A percentile compares a stretch with the other conserved stretches of the same genome.
phyloP scores from a whole-genome alignment of 2,329 filamentous ascomycete genomes.

The Thielaviopsis populi region DNA sequence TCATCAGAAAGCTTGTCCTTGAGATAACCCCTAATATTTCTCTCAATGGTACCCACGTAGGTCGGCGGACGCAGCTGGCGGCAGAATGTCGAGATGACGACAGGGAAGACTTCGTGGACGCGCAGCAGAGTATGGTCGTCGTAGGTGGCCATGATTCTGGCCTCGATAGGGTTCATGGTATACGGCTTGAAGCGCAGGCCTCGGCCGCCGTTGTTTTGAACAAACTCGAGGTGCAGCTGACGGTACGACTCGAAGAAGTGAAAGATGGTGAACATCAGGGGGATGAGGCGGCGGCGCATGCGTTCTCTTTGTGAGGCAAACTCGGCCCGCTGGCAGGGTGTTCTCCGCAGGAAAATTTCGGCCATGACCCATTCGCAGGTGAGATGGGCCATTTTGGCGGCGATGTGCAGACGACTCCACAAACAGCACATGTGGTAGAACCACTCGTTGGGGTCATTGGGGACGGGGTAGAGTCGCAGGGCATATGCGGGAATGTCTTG shows the following conservation, averaged over 20 bases:
- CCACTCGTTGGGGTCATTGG: slow-evolving; percentile 33
- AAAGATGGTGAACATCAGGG: slow-evolving; percentile 48
- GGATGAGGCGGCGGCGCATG: slow-evolving; percentile 49
- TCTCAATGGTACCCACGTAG: slow-evolving; percentile 47
- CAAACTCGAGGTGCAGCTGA: slow-evolving; percentile 41
- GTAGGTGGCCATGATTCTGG: slow-evolving; percentile 47
- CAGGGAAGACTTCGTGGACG: slow-evolving; percentile 49
- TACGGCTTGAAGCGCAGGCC: slow-evolving; percentile 39
- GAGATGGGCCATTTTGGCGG: slow-evolving; percentile 44
- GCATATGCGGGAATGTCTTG: slow-evolving; percentile 47
- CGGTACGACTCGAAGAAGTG: slow-evolving; percentile 55
- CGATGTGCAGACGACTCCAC: slow-evolving; percentile 51
- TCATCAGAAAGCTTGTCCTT: slow-evolving; percentile 48
- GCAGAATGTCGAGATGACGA: slow-evolving; percentile 50
- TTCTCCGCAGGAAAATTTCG: slow-evolving; percentile 46
- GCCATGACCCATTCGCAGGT: slow-evolving; percentile 52
- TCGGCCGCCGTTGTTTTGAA: slow-evolving; percentile 36
- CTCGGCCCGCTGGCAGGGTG: slow-evolving; percentile 37
- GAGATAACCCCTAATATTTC: slow-evolving; percentile 47
- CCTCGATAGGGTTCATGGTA: slow-evolving; percentile 48
- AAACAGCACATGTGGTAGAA: slow-evolving; percentile 48
- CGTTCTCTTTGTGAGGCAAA: slow-evolving; percentile 47
- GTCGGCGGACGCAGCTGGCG: slow-evolving; percentile 47
- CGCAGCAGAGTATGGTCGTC: slow-evolving; percentile 46
- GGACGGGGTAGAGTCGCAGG: slow-evolving; percentile 41